Evolutionary conservation across 257 asterid genomes (phyloP), one percentile per base, ranked within the genome.

Genomic region (Paraleonurus japonicus): DNA sequence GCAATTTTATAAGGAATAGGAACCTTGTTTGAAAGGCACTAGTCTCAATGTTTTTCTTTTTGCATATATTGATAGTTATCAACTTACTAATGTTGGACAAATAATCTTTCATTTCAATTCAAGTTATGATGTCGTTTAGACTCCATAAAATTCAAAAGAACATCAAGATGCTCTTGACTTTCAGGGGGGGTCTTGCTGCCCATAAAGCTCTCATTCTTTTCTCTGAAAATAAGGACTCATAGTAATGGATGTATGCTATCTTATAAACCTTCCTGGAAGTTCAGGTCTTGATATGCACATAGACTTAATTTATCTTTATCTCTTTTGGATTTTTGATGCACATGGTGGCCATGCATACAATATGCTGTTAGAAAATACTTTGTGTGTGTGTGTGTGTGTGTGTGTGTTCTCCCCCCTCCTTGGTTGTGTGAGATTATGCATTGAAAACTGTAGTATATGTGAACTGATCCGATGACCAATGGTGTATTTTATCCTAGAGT

Each of bases 241-340:
- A 6, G 13, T 22, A 43, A n/a, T 50, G 54, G 48, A 10, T 43
- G 60, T 41, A 28, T 37, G 67, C 66, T 69, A 58, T 57, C 43
- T 24, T 35, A 59, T 50, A 33, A 57, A 23, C 54, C 61, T 67
- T 54, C 33, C 11, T 22, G 27, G 51, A 75, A 26, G 50, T 73
- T 64, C 12, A 12, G 53, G 30, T 39, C 30, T 64, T 33, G 69
- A 61, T 71, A 66, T 61, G 22, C 11, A 59, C 45, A 35, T 63
- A 26, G 41, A 48, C 53, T 23, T 59, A 70, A 54, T 48, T 19
- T 57, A 27, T 60, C 30, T 54, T 61, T 75, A 73, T 77, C 62
- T 58, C 61, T 69, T 71, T 51, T 68, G 69, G 57, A 61, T 67
- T 39, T 55, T 28, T 48, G 62, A 57, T 55, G 78, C 72, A 50